These are phyloP conservation scores for Fraxinus quadrangulata DNA, from an alignment of 257 asterid genomes.

Conservation along the genomic window DNA sequence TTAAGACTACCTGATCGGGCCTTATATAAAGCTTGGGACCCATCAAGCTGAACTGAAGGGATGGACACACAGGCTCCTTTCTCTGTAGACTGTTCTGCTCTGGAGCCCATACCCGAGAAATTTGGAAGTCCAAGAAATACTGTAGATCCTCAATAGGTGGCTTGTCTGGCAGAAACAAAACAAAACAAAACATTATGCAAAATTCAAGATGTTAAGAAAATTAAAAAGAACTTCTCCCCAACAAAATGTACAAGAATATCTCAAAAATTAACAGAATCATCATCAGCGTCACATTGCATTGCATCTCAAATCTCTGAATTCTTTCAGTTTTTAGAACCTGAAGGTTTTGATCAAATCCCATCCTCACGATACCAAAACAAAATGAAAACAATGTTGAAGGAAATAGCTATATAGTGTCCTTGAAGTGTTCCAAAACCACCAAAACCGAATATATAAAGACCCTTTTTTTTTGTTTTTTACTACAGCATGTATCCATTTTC, in stretches of 20 bases:
- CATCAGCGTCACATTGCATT: not conserved
- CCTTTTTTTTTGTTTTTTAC: not conserved
- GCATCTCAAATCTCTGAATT: not conserved
- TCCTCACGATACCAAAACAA: not conserved
- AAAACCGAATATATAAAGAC: not conserved
- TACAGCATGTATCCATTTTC: not conserved
- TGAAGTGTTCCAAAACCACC: not conserved
- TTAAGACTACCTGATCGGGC: conserved; percentile 77
- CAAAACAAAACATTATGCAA: conserved; percentile 21
- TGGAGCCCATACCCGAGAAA: conserved; percentile 94
- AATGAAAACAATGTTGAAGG: not conserved
- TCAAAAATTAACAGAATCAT: not conserved
- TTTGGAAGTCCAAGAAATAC: conserved; percentile 95
- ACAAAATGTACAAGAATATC: conserved; percentile 5
- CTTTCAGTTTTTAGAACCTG: not conserved
- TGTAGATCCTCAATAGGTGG: conserved; percentile 99
- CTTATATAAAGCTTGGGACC: conserved; percentile 96
- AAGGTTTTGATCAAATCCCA: not conserved
- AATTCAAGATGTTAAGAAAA: conserved; percentile 15
- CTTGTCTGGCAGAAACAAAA: conserved; percentile 58
- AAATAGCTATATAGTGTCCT: not conserved
- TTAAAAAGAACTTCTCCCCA: not conserved
- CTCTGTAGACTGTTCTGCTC: conserved; percentile 84
- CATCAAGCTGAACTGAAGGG: conserved; percentile 96
- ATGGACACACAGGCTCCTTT: conserved; percentile 90